A percentile compares a stretch with the other conserved stretches of the same genome.
These are phyloP conservation scores for Rhizopus microsporus DNA, from an alignment of 371 early-diverging fungal species.

Conservation along the genomic window DNA sequence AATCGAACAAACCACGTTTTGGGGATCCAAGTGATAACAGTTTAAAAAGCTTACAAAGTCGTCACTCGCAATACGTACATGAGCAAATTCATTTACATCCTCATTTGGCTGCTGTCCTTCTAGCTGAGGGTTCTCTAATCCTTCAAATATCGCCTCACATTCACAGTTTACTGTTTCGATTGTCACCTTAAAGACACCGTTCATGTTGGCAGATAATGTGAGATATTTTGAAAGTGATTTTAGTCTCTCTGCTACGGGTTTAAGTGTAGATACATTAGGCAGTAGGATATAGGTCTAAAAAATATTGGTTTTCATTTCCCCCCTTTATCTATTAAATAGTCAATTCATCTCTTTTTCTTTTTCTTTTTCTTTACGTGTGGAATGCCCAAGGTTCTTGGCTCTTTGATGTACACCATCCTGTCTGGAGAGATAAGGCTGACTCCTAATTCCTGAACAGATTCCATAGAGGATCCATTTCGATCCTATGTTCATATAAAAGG, in stretches of 20 bases:
- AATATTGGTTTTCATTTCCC: neutral
- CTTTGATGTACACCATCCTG: conserved; percentile 15
- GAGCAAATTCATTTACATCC: conserved; percentile 34
- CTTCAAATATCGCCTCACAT: conserved; percentile 48
- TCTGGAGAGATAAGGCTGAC: conserved; percentile 17
- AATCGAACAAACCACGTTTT: conserved; percentile 55
- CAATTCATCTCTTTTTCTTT: neutral
- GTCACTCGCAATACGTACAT: conserved; percentile 50
- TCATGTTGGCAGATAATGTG: conserved; percentile 59
- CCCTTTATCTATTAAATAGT: neutral
- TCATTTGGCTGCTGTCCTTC: neutral
- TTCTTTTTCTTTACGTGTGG: conserved; percentile 14
- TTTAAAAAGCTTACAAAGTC: conserved; percentile 62
- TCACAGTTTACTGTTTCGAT: conserved; percentile 45
- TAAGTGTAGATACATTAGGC: conserved; percentile 44
- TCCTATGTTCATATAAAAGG: conserved; percentile 2
- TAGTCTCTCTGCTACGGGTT: conserved; percentile 46
- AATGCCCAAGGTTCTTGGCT: conserved; percentile 12
- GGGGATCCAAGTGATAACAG: conserved; percentile 55
- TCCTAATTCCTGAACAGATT: conserved; percentile 39
- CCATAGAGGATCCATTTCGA: conserved; percentile 28
- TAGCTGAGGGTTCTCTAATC: conserved; percentile 50
- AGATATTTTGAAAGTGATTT: conserved; percentile 46
- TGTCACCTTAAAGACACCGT: conserved; percentile 48
- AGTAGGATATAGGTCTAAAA: conserved; percentile 53